Percentiles rank a stretch among this genome's conserved stretches.
These are phyloP conservation scores for Knufia petricola DNA, from an alignment of 2,329 filamentous ascomycete genomes.

Conservation along the genomic window DNA sequence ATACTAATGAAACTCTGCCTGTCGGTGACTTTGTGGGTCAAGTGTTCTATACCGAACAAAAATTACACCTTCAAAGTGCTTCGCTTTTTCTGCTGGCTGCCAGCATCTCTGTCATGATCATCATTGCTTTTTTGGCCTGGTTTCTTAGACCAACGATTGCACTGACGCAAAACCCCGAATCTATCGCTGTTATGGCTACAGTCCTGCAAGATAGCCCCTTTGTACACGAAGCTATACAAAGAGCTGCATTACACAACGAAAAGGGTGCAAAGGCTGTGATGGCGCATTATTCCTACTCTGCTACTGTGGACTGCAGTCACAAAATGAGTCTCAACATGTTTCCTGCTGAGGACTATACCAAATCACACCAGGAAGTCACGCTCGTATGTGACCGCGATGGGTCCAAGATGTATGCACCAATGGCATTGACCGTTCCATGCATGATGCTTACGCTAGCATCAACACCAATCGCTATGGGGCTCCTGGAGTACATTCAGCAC, in stretches of 20 bases:
- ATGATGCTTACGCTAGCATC: not conserved
- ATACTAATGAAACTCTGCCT: not conserved
- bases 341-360: too few relatives aligned
- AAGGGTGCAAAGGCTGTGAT: not conserved
- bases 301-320: not conserved
- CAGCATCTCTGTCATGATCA: not conserved
- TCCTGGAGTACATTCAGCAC: slow-evolving; percentile 16
- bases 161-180: not conserved
- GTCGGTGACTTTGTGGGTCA: not conserved
- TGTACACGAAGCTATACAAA: not conserved
- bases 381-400: too few relatives aligned
- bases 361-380: not conserved
- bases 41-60: not conserved
- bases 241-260: not conserved
- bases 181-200: not conserved
- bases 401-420: not conserved
- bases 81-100: not conserved
- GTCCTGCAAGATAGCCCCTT: not conserved
- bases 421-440: not conserved
- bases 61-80: not conserved
- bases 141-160: not conserved
- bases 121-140: not conserved
- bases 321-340: not conserved
- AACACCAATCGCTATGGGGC: not conserved
- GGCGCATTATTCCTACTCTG: not conserved